A percentile compares a stretch with the other conserved stretches of the same genome.
phyloP scores from a whole-genome alignment of 305 asterid genomes.

The Stenogyne calaminthoides region DNA sequence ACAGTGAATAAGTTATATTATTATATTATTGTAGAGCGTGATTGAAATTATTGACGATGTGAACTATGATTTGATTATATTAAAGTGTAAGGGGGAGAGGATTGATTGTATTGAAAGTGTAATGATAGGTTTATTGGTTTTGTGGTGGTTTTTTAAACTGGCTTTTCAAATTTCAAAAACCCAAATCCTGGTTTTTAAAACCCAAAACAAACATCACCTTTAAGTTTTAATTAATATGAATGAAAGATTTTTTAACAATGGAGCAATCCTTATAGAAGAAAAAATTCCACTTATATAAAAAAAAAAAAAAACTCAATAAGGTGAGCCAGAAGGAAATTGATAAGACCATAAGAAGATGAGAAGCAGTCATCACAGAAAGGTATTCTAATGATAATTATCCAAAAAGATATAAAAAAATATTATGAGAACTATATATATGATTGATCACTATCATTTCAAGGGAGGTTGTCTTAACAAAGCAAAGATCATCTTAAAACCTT shows the following conservation, averaged over 20 bases:
- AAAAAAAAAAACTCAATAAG: neutral
- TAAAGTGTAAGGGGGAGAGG: too few relatives aligned
- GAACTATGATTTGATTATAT: too few relatives aligned
- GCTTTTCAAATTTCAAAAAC: too few relatives aligned
- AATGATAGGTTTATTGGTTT: too few relatives aligned
- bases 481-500: neutral
- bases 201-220: too few relatives aligned
- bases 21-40: too few relatives aligned
- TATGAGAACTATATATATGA: neutral
- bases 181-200: too few relatives aligned
- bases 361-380: neutral
- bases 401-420: neutral
- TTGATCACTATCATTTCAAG: constrained; percentile 1
- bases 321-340: neutral
- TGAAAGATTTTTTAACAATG: neutral
- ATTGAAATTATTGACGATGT: too few relatives aligned
- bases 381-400: neutral
- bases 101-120: too few relatives aligned
- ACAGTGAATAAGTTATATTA: too few relatives aligned
- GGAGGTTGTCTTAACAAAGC: constrained; percentile 12
- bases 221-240: neutral
- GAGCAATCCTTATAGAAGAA: constrained; percentile 6
- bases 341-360: neutral
- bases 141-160: too few relatives aligned
- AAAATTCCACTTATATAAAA: neutral